Conservation (phyloP, 352 stramenopile species). For the Globisporangium nodosum region DNA sequence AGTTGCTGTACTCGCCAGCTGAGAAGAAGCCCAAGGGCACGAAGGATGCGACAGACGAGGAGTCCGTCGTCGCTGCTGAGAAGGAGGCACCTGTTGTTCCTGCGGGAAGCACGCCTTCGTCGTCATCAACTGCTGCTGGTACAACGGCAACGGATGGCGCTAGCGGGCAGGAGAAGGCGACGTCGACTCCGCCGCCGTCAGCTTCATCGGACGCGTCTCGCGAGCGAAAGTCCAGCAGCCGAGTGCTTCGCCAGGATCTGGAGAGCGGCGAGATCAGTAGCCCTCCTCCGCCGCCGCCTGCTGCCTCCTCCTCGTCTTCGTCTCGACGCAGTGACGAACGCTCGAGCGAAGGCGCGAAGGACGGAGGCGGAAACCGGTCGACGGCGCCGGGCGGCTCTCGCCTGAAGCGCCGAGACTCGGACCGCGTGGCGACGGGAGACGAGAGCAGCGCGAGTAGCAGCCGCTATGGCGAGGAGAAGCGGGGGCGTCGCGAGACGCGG, state of each 20-base stretch:
- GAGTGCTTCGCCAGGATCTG: slow-evolving; percentile 30
- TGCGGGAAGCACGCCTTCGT: too few relatives aligned
- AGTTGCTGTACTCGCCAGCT: slow-evolving; percentile 26
- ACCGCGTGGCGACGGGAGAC: slow-evolving; percentile 7
- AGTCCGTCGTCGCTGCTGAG: slow-evolving; percentile 4
- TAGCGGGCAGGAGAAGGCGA: neutral
- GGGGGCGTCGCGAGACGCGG: slow-evolving; percentile 20
- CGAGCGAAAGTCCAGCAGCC: slow-evolving; percentile 9
- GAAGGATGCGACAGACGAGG: slow-evolving; percentile 16
- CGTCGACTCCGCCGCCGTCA: neutral
- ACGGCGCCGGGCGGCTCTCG: slow-evolving; percentile 4
- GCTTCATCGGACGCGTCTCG: slow-evolving; percentile 4
- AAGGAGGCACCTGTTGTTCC: neutral
- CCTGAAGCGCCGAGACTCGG: slow-evolving; percentile 21
- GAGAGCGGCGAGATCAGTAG: slow-evolving; percentile 51
- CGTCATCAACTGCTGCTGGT: neutral
- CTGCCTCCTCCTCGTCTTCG: neutral
- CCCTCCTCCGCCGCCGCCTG: neutral
- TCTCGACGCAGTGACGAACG: slow-evolving; percentile 11
- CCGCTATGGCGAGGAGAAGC: slow-evolving; percentile 24
- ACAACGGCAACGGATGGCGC: neutral
- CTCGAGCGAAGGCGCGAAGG: neutral
- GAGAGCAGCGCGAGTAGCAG: slow-evolving; percentile 15
- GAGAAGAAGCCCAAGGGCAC: slow-evolving; percentile 16
- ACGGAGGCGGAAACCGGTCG: neutral